Evolutionary conservation across 768 basidiomycete genomes (phyloP), one percentile per base, ranked within the genome.

Genomic region (Lyophyllum semitale): DNA sequence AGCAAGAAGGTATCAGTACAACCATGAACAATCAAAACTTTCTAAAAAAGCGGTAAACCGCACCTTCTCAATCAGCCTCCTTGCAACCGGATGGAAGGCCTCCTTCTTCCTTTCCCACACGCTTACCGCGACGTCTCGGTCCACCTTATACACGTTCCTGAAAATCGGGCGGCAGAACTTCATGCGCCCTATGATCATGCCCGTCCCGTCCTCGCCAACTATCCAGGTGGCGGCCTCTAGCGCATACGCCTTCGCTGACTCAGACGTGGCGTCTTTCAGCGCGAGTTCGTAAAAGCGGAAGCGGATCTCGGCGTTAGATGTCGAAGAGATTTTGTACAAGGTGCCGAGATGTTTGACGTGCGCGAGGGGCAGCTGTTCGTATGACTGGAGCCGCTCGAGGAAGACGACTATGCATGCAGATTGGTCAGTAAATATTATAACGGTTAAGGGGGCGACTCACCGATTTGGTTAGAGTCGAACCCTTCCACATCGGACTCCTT

Each of bases 141-240:
- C 74, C 20, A 85, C 85, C 54, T 77, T 77, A 27, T 65, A 69
- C 18, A 84, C 79, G 0, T 74, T 81, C 32, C 82, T 71, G 64
- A 92, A 84, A 5, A 83, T 71, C 0, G 88, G 87, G 44, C 91
- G 71, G 68, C 91, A 92, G 73, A 91, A 91, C 66, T 93, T 92
- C 90, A 92, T 92, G 30, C 91, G 77, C 11, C 91, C 91, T 63
- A 89, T 88, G 53, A 93, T 73, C 25, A 82, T 71, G 0, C 81
- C 84, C 23, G 27, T 32, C 23, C 76, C 84, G 59, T 85, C 85
- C 38, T 74, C 72, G 2, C 87, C 90, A 13, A 84, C 79, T 20
- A 91, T 81, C 90, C 91, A 92, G 25, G 80, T 74, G 0, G 76
- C 81, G 0, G 86, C 89, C 20, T 80, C 73, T 0, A 55, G 54